Base-by-base conservation (phyloP, 2,329 filamentous ascomycete genomes). In the Colletotrichum agaves region DNA sequence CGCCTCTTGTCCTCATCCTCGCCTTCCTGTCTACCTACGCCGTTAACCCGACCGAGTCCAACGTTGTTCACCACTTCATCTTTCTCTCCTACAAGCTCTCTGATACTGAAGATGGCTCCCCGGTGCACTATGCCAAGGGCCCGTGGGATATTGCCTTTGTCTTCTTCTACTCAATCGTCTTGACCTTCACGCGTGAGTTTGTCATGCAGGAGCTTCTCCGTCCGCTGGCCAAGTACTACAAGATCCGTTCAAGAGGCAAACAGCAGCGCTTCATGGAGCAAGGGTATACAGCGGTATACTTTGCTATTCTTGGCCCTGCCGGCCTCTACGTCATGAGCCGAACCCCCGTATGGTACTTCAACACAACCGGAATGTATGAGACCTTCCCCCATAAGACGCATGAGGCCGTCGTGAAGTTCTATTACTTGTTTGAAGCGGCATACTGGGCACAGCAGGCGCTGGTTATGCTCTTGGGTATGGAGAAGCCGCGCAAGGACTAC, bases 391-490 rank as follows among this genome's bases (percentile, higher is more conserved):
- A 93, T 74, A 84, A 83, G 66, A 86, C 87, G 41, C 90, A 91
- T 73, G 87, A 88, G 44, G 88, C 79, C 4, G 72, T 84, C 6
- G 90, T 93, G 82, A 93, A 93, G 81, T 87, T 89, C 7, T 93
- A 93, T 76, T 93, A 93, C 75, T 81, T 93, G 57, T 84, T 93
- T 57, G 88, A 93, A 75, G 91, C 90, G 7, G 88, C 87, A 55
- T 93, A 92, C 78, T 93, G 91, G 91, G 84, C 87, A 0, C 91
- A 93, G 78, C 91, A 93, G 78, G 88, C 85, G 6, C 86, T 93
- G 67, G 91, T 93, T 10, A 80, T 93, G 73, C 71, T 91, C 60
- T 78, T 93, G 46, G 87, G 88, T 75, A 80, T 93, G 71, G 91
- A 93, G 80, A 91, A 91, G 79, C 89, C 89, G 15, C 79, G 91